Percentiles rank a stretch among this genome's conserved stretches.
phyloP scores from a whole-genome alignment of 176 grass and related monocot genomes.

The Musa schizocarpa region DNA sequence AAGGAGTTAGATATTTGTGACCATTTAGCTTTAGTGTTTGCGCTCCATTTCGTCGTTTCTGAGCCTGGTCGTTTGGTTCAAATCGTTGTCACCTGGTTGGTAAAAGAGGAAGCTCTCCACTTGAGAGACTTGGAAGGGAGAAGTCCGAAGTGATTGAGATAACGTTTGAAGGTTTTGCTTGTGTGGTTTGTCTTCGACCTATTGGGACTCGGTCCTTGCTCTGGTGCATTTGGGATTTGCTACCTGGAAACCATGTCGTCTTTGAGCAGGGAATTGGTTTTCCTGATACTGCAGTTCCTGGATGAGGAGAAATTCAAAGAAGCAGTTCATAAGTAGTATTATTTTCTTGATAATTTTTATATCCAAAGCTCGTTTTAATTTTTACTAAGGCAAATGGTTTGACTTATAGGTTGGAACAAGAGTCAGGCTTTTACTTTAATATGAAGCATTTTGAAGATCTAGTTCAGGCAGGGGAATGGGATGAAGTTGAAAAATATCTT shows the following conservation, averaged over 20 bases:
- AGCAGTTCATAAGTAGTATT: slow-evolving; percentile 18
- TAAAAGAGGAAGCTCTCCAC: no score
- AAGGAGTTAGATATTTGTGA: neutral
- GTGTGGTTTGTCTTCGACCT: neutral
- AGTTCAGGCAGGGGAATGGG: slow-evolving; percentile 96
- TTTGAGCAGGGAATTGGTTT: slow-evolving; percentile 30
- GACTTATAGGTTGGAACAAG: slow-evolving; percentile 75
- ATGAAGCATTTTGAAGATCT: slow-evolving; percentile 99
- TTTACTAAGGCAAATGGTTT: neutral
- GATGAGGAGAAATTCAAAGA: slow-evolving; percentile 31
- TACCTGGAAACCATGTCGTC: slow-evolving; percentile 24
- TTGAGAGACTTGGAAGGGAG: neutral
- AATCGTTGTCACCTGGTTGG: no score
- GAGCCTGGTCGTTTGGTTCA: neutral
- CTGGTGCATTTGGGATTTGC: slow-evolving; percentile 19
- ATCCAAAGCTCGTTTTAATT: neutral
- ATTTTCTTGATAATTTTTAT: neutral
- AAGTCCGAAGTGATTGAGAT: neutral
- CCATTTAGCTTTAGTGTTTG: no score
- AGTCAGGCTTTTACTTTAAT: slow-evolving; percentile 99
- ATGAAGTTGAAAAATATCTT: slow-evolving; percentile 97
- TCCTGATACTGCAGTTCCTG: slow-evolving; percentile 27
- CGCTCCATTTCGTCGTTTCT: neutral
- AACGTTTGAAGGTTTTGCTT: neutral
- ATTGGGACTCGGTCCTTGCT: slow-evolving; percentile 4